Conservation (phyloP, 805 yeast genomes). For the Saccharomycodes ludwigii region DNA sequence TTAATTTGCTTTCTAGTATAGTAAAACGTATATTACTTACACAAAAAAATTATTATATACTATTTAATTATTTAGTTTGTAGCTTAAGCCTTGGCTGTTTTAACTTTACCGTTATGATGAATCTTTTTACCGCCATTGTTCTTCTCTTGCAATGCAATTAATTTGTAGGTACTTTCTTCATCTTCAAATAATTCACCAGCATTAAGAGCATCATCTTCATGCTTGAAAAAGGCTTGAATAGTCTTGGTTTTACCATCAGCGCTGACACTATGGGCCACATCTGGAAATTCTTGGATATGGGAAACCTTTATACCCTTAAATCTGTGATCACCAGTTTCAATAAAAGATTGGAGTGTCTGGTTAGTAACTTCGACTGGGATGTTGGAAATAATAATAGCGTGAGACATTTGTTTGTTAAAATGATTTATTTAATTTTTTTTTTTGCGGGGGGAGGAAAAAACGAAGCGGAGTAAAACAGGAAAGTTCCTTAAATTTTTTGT, state of each 20-base stretch:
- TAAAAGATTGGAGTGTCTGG: constrained; percentile 9
- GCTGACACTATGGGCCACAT: constrained; percentile 12
- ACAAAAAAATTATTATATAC: no score
- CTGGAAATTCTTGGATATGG: constrained; percentile 14
- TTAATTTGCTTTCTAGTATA: no score
- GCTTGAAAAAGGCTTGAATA: constrained; percentile 10
- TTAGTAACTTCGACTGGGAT: constrained; percentile 37
- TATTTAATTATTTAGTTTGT: no score
- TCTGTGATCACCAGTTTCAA: constrained; percentile 6
- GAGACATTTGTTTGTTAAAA: constrained; percentile 5
- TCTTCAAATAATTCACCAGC: constrained; percentile 10
- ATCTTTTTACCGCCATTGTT: no score
- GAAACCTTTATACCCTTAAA: constrained; percentile 6
- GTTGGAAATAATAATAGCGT: constrained; percentile 39
- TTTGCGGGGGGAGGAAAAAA: constrained; percentile 1
- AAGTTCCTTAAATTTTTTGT: no score
- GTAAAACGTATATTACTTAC: no score
- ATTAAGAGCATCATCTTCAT: constrained; percentile 5
- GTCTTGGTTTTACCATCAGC: constrained; percentile 10
- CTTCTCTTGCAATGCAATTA: constrained; percentile 5
- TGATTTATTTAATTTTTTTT: not conserved
- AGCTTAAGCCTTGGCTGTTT: no score
- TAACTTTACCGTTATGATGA: no score
- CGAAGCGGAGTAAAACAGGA: no score
- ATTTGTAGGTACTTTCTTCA: constrained; percentile 4